A percentile compares a stretch with the other conserved stretches of the same genome.
phyloP scores from a whole-genome alignment of 345 rosid genomes.

The Angophora floribunda region DNA sequence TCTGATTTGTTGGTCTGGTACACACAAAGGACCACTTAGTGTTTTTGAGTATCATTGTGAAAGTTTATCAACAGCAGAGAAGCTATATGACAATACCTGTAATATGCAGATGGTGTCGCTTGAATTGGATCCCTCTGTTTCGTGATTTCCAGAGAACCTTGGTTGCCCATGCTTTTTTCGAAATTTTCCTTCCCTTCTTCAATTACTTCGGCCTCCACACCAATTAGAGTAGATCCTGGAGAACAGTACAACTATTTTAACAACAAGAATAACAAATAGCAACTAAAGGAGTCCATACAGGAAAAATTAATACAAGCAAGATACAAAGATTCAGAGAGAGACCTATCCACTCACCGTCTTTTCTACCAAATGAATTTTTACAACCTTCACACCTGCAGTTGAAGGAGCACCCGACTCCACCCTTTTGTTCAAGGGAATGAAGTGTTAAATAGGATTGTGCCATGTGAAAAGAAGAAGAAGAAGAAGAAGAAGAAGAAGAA shows the following conservation, averaged over 20 bases:
- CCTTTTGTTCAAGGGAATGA: constrained; percentile 25
- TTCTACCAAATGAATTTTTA: constrained; percentile 86
- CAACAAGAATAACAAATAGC: background rate
- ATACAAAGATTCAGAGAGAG: background rate
- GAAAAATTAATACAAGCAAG: background rate
- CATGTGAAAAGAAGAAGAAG: background rate
- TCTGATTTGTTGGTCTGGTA: constrained; percentile 51
- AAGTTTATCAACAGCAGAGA: background rate
- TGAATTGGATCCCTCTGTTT: constrained; percentile 46
- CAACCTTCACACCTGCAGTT: constrained; percentile 98
- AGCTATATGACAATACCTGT: constrained; percentile 28
- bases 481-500: no score
- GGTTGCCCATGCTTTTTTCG: constrained; percentile 23
- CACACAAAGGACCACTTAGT: background rate
- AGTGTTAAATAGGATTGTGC: background rate
- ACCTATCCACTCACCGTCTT: constrained; percentile 55
- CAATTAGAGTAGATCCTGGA: constrained; percentile 41
- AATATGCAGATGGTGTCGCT: constrained; percentile 52
- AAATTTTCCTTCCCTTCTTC: constrained; percentile 35
- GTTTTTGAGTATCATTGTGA: background rate
- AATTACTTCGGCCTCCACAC: constrained; percentile 37
- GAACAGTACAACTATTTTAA: background rate
- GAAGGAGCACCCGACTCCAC: constrained; percentile 96
- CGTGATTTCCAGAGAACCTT: constrained; percentile 10
- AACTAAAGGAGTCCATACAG: background rate